Percentiles rank a stretch among this genome's conserved stretches.
Conservation (phyloP, 2,329 filamentous ascomycete genomes). For the Trichoderma asperellum region DNA sequence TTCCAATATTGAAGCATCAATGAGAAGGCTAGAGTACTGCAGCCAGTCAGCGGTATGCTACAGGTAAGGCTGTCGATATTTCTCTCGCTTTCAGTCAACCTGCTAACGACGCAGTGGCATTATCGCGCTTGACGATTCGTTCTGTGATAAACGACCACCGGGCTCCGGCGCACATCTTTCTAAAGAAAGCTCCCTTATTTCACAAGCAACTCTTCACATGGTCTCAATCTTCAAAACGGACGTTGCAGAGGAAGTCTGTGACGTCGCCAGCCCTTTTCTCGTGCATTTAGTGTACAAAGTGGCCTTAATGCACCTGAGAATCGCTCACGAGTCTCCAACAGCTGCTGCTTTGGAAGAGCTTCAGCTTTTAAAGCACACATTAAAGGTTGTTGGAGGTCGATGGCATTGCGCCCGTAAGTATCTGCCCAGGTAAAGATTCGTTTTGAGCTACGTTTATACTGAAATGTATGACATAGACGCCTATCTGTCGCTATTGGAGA, state of each 20-base stretch:
- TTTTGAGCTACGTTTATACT: not conserved
- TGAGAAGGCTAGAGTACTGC: constrained; percentile 25
- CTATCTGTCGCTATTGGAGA: constrained; percentile 24
- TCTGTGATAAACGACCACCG: not conserved
- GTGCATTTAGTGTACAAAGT: constrained; percentile 19
- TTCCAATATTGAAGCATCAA: constrained; percentile 13
- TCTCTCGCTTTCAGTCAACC: too few species aligned
- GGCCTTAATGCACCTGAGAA: constrained; percentile 14
- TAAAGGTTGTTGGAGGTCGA: not conserved
- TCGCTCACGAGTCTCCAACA: not conserved
- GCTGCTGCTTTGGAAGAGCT: not conserved
- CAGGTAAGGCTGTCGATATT: not conserved
- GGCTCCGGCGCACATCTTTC: not conserved
- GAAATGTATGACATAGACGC: not conserved
- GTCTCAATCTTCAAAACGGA: not conserved
- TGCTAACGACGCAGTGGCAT: constrained; percentile 15
- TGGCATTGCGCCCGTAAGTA: constrained; percentile 24
- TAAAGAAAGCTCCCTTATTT: not conserved
- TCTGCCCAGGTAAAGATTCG: not conserved
- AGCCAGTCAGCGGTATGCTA: constrained; percentile 27
- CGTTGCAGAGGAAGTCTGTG: not conserved
- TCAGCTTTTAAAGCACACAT: not conserved
- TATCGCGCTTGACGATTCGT: constrained; percentile 19
- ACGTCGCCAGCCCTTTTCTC: constrained; percentile 9
- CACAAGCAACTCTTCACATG: constrained; percentile 4